Evolutionary conservation across 495 filamentous ascomycete genomes (phyloP).

Genomic region (Xylaria grammica): DNA sequence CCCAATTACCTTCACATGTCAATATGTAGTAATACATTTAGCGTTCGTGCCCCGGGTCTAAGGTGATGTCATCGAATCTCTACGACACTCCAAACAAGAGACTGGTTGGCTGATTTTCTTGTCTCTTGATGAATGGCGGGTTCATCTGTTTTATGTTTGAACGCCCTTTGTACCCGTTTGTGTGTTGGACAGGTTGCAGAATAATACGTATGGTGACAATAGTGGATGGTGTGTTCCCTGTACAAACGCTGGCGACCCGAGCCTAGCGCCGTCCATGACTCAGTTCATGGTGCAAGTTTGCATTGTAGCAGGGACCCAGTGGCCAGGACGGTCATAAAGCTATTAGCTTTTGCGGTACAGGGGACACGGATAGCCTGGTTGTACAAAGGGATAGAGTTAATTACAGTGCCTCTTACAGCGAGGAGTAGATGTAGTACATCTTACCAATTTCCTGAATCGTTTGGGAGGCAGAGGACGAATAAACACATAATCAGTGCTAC

Average conservation of each 20-base stretch:
- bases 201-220: neutral
- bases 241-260: constrained; percentile 7
- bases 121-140: too few species aligned
- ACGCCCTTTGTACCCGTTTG: too few species aligned
- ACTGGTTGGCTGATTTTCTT: neutral
- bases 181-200: neutral
- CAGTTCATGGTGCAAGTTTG: constrained; percentile 2
- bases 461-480: neutral
- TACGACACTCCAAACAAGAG: neutral
- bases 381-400: neutral
- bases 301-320: neutral
- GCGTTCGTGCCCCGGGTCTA: neutral
- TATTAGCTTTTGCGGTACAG: too few species aligned
- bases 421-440: neutral
- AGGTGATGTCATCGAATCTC: neutral
- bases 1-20: neutral
- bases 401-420: neutral
- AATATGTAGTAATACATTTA: neutral
- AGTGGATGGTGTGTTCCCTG: constrained; percentile 5
- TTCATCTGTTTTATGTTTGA: too few species aligned
- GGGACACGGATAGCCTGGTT: neutral
- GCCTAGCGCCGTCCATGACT: constrained; percentile 17
- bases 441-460: neutral
- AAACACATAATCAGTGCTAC: neutral
- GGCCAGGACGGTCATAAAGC: neutral